Percentiles rank a stretch among this genome's conserved stretches.
phyloP scores from a whole-genome alignment of 306 rosid genomes.

The Vicia sativa region DNA sequence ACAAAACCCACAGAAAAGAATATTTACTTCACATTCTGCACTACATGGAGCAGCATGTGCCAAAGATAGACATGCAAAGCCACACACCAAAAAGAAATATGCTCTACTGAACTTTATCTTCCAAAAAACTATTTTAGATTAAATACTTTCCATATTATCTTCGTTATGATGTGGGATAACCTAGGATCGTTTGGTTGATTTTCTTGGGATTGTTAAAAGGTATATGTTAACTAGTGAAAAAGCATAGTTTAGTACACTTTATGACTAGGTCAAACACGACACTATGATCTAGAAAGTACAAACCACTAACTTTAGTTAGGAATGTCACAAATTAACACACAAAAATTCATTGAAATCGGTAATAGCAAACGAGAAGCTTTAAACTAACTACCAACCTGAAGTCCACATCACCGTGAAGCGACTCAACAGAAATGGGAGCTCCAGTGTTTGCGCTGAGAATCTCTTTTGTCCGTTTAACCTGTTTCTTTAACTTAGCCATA shows the following conservation, averaged over 20 bases:
- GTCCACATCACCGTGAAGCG: conserved; percentile 80
- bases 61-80: conserved; percentile 7
- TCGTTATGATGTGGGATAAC: not conserved
- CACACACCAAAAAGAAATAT: conserved; percentile 15
- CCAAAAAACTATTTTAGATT: conserved; percentile 1
- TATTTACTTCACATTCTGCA: not conserved
- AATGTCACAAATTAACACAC: conserved; percentile 2
- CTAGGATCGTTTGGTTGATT: not conserved
- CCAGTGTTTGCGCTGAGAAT: conserved; percentile 91
- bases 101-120: not conserved
- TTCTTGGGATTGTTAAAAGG: not conserved
- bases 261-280: not conserved
- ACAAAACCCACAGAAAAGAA: not conserved
- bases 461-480: conserved; percentile 96
- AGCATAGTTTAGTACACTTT: conserved; percentile 2
- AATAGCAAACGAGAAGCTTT: conserved; percentile 17
- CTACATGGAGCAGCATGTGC: not conserved
- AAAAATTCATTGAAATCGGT: conserved; percentile 16
- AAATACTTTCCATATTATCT: not conserved
- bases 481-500: conserved; percentile 97
- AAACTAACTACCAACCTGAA: conserved; percentile 68
- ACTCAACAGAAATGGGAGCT: conserved; percentile 97
- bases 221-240: not conserved
- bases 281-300: not conserved
- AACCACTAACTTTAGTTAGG: conserved; percentile 16